Conservation (phyloP, 306 rosid genomes). For the Fragaria ananassa region DNA sequence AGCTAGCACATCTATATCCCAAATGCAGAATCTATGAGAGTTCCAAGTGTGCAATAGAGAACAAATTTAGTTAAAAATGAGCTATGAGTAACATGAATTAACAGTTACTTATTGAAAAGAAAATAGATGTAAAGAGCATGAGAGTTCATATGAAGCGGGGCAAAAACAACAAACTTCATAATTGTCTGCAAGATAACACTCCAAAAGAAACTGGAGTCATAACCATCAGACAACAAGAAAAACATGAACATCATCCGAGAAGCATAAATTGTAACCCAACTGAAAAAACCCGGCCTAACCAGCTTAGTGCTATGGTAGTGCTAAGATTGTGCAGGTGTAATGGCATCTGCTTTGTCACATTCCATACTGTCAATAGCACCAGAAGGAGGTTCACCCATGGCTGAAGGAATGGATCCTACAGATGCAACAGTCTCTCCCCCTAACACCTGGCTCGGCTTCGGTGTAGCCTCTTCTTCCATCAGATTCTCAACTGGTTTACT, state of each 20-base stretch:
- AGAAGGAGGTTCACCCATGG: slow-evolving; percentile 24
- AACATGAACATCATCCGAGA: neutral
- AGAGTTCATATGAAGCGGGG: too few relatives aligned
- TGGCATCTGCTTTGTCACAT: slow-evolving; percentile 23
- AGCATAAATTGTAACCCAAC: neutral
- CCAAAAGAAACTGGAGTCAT: neutral
- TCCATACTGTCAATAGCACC: slow-evolving; percentile 23
- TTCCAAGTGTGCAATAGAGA: too few relatives aligned
- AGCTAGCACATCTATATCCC: too few relatives aligned
- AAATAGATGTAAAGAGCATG: too few relatives aligned
- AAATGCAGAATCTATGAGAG: too few relatives aligned
- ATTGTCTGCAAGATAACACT: neutral
- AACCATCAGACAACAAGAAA: neutral
- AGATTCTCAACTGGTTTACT: slow-evolving; percentile 20
- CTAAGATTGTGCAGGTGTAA: slow-evolving; percentile 34
- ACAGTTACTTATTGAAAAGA: too few relatives aligned
- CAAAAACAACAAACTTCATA: neutral
- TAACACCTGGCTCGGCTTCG: neutral
- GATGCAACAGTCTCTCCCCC: slow-evolving; percentile 18
- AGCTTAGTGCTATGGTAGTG: slow-evolving; percentile 8
- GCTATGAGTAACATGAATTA: too few relatives aligned
- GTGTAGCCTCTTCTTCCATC: slow-evolving; percentile 28
- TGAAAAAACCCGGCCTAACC: neutral
- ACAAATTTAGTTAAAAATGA: too few relatives aligned
- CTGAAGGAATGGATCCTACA: slow-evolving; percentile 20